Percentiles rank a stretch among this genome's conserved stretches.
These are phyloP conservation scores for Aspergillus melleus DNA, from an alignment of 2,329 filamentous ascomycete species.

Conservation along the genomic window DNA sequence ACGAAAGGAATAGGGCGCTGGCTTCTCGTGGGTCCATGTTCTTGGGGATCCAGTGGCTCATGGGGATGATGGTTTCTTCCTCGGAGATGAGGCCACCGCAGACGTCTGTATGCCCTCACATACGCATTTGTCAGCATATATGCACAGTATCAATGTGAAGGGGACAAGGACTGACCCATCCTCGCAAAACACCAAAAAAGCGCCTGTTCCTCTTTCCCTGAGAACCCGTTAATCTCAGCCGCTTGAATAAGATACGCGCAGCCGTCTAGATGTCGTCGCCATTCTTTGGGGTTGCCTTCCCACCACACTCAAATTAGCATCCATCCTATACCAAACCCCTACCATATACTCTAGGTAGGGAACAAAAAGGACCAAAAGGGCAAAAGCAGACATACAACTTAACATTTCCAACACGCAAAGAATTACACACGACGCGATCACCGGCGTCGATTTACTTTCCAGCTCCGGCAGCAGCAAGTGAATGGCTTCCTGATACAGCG, in stretches of 20 bases:
- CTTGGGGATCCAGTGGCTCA: constrained; percentile 46
- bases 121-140: too few relatives aligned
- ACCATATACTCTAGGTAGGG: too few relatives aligned
- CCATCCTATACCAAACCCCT: too few relatives aligned
- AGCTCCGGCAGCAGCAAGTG: constrained; percentile 51
- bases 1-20: constrained; percentile 21
- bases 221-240: constrained; percentile 53
- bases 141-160: too few relatives aligned
- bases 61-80: constrained; percentile 52
- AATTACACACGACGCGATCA: constrained; percentile 55
- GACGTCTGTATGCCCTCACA: constrained; percentile 36
- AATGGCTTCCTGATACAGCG: constrained; percentile 54
- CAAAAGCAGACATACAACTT: constrained; percentile 35
- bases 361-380: background rate
- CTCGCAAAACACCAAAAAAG: constrained; percentile 58
- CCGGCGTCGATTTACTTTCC: constrained; percentile 47
- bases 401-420: constrained; percentile 57
- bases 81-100: constrained; percentile 56
- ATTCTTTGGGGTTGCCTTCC: constrained; percentile 45
- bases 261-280: constrained; percentile 54
- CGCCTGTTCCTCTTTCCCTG: constrained; percentile 51
- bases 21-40: constrained; percentile 25
- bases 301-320: background rate
- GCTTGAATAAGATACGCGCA: constrained; percentile 54
- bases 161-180: constrained; percentile 52